Conservation (phyloP, 805 yeast species). For the Cyberlindnera galapagoensis region DNA sequence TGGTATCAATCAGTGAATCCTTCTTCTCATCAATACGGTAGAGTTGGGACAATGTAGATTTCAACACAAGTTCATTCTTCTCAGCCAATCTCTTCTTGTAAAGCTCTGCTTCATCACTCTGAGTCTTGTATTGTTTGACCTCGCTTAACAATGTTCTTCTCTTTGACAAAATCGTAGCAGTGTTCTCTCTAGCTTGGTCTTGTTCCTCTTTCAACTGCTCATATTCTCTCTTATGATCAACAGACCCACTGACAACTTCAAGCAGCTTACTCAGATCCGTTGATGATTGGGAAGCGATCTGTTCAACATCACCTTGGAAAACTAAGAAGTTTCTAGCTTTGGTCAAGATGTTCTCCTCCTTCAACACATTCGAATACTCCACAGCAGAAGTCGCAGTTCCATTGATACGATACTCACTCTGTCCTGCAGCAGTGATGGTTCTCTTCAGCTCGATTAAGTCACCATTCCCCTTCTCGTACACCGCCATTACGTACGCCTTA, state of each 20-base stretch:
- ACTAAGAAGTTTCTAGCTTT: conserved; percentile 90
- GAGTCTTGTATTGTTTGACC: conserved; percentile 70
- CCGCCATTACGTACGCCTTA: conserved; percentile 73
- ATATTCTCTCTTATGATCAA: conserved; percentile 60
- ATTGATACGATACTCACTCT: conserved; percentile 64
- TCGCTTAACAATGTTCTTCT: conserved; percentile 69
- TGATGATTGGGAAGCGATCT: conserved; percentile 83
- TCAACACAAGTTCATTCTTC: conserved; percentile 38
- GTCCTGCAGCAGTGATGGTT: conserved; percentile 49
- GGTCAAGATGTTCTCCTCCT: conserved; percentile 73
- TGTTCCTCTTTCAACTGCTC: conserved; percentile 55
- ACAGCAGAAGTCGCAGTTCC: conserved; percentile 51
- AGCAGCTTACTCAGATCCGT: conserved; percentile 63
- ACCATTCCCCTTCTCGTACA: conserved; percentile 60
- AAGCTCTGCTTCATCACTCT: conserved; percentile 61
- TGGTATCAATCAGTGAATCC: conserved; percentile 18
- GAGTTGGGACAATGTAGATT: conserved; percentile 55
- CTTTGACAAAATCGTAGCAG: conserved; percentile 59
- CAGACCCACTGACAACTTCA: conserved; percentile 81
- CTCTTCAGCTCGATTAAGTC: conserved; percentile 57
- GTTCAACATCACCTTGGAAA: conserved; percentile 95
- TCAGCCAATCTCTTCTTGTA: conserved; percentile 51
- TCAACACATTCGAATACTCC: conserved; percentile 61
- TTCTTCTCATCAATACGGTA: conserved; percentile 47
- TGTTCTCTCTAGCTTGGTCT: conserved; percentile 56